Conservation (phyloP, 1,284 basidiomycete species). For the Gymnopus androsaceus region DNA sequence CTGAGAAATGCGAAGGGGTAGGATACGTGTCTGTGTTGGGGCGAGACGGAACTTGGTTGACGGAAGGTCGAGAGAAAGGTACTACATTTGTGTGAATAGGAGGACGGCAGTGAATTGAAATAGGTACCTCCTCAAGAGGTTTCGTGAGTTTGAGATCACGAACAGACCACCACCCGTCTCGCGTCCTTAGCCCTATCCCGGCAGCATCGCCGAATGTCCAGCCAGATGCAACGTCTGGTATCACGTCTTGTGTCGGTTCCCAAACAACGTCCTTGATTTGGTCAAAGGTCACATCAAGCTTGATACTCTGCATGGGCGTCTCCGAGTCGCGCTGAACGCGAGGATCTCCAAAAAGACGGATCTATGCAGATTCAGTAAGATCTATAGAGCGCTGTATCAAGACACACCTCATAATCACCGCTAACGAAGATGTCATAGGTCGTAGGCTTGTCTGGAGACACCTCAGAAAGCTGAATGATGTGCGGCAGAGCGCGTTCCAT, state of each 20-base stretch:
- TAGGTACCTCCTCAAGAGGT: slow-evolving; percentile 19
- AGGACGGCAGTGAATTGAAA: neutral
- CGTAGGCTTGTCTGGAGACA: slow-evolving; percentile 40
- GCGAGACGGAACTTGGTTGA: slow-evolving; percentile 40
- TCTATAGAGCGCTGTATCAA: neutral
- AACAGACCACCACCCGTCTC: slow-evolving; percentile 49
- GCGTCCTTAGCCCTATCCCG: slow-evolving; percentile 61
- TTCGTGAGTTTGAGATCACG: slow-evolving; percentile 18
- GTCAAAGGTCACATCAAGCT: slow-evolving; percentile 46
- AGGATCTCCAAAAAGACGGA: slow-evolving; percentile 79
- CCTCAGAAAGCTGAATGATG: slow-evolving; percentile 48
- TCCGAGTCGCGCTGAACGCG: slow-evolving; percentile 34
- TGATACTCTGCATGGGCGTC: slow-evolving; percentile 53
- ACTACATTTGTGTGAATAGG: neutral
- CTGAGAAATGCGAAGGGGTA: slow-evolving; percentile 54
- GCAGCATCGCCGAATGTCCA: slow-evolving; percentile 65
- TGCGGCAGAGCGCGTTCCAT: slow-evolving; percentile 52
- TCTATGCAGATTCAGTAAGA: slow-evolving; percentile 42
- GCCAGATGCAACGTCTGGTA: slow-evolving; percentile 67
- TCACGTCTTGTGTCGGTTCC: slow-evolving; percentile 53
- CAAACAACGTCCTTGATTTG: slow-evolving; percentile 32
- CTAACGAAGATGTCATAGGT: slow-evolving; percentile 58
- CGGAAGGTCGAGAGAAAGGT: neutral
- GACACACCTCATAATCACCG: slow-evolving; percentile 70
- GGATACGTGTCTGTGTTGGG: slow-evolving; percentile 59